Conservation (phyloP, 257 asterid genomes). For the Oldenlandia corymbosa region DNA sequence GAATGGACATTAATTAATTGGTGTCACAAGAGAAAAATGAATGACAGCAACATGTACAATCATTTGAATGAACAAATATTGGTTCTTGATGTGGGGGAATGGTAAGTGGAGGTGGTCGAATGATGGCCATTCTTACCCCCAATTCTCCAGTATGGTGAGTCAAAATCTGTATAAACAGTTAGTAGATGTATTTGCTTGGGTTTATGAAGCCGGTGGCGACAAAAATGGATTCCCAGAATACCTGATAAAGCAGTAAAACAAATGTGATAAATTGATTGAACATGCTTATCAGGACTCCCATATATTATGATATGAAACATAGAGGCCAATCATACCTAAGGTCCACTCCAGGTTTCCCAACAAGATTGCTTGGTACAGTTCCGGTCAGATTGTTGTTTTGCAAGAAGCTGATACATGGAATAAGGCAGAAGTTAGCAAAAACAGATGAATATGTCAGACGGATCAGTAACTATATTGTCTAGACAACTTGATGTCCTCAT, state of each 20-base stretch:
- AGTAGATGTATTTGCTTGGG: constrained; percentile 9
- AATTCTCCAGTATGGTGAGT: constrained; percentile 4
- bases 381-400: constrained; percentile 92
- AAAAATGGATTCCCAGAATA: constrained; percentile 71
- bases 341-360: constrained; percentile 44
- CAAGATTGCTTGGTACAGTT: constrained; percentile 56
- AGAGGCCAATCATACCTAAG: constrained; percentile 38
- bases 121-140: constrained; percentile 4
- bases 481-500: background rate
- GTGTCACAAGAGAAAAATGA: background rate
- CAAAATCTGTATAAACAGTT: constrained; percentile 4
- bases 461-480: too few species aligned
- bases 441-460: too few species aligned
- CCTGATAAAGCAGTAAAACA: constrained; percentile 42
- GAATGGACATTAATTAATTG: constrained; percentile 13
- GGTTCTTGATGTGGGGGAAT: background rate
- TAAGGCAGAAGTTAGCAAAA: background rate
- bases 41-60: constrained; percentile 2
- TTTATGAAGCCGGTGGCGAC: constrained; percentile 40
- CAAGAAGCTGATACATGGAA: constrained; percentile 44
- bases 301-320: background rate
- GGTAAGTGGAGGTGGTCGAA: constrained; percentile 1
- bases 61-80: constrained; percentile 10
- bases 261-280: too few species aligned
- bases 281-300: too few species aligned